Evolutionary conservation across 352 stramenopile species (phyloP).

Genomic region (Globisporangium heterothallicum): DNA sequence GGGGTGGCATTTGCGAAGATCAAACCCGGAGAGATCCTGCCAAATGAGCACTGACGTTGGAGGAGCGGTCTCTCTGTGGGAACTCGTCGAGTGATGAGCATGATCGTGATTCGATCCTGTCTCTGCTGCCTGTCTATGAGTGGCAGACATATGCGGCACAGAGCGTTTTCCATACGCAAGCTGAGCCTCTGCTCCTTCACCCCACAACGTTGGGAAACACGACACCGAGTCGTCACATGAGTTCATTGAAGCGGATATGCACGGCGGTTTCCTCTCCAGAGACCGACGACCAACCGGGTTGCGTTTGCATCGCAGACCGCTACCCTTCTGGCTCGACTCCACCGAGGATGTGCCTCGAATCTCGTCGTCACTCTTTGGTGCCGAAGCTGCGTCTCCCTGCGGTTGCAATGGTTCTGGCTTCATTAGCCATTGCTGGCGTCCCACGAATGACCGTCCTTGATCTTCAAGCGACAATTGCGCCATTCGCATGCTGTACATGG

Average conservation of each 20-base stretch:
- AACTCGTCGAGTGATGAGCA: background rate
- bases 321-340: background rate
- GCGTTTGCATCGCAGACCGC: slow-evolving; percentile 1
- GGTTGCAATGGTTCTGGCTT: slow-evolving; percentile 3
- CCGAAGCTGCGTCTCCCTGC: background rate
- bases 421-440: slow-evolving; percentile 12
- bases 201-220: slow-evolving; percentile 17
- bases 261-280: background rate
- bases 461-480: slow-evolving; percentile 37
- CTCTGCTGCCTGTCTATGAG: background rate
- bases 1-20: slow-evolving; percentile 27
- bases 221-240: slow-evolving; percentile 2
- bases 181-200: background rate
- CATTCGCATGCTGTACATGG: slow-evolving; percentile 38
- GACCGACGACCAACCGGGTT: background rate
- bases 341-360: background rate
- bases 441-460: slow-evolving; percentile 10
- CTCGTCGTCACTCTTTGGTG: slow-evolving; percentile 1
- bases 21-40: slow-evolving; percentile 19
- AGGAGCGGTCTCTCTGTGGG: background rate
- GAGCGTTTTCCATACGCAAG: background rate
- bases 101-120: background rate
- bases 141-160: background rate
- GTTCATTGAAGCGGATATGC: background rate
- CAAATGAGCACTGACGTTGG: slow-evolving; percentile 7